Evolutionary conservation across 495 filamentous ascomycete species (phyloP), one percentile per base, ranked within the genome.

Genomic region (Barbatosphaeria neglecta): DNA sequence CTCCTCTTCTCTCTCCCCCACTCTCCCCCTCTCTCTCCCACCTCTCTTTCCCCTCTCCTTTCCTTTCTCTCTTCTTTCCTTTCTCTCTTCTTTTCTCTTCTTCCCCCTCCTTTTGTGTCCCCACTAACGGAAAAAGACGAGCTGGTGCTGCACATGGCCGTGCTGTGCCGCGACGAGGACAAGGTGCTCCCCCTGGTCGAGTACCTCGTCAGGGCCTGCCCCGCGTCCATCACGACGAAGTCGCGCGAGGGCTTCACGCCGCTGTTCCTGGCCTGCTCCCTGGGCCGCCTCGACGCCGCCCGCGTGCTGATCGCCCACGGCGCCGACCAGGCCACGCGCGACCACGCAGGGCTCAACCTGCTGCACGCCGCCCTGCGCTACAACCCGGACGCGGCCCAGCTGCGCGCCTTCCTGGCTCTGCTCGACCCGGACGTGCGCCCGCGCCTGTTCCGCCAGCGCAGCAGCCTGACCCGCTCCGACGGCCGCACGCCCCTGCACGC

Each of bases 101-200:
- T n/a, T n/a, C n/a, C n/a, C n/a, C n/a, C n/a, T n/a, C n/a, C n/a
- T n/a, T n/a, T n/a, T n/a, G n/a, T n/a, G n/a, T n/a, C n/a, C n/a
- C n/a, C n/a, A n/a, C n/a, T n/a, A n/a, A n/a, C n/a, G n/a, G 19
- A 40, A 37, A 10, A 22, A 82, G 78, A 70, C 41, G 69, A 86
- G 7, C 66, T 85, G 28, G 67, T 79, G 13, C 68, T 87, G 17
- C 84, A 87, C 58, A 76, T 72, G 46, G 83, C 81, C 2, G 66
- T 88, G 6, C 63, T 80, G 40, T 64, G 68, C 0, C 31, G 53
- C 0, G 50, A 57, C 0, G 51, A 45, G 7, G 58, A 63, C 11
- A 66, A 67, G 11, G 66, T 74, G 0, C 60, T 60, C 22, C 63
- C 49, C n/a, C 58, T 87, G 15, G 64, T 87, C 28, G 62, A 78